Percentiles rank a stretch among this genome's conserved stretches.
Conservation (phyloP, 805 yeast genomes). For the Starmerella geochares region DNA sequence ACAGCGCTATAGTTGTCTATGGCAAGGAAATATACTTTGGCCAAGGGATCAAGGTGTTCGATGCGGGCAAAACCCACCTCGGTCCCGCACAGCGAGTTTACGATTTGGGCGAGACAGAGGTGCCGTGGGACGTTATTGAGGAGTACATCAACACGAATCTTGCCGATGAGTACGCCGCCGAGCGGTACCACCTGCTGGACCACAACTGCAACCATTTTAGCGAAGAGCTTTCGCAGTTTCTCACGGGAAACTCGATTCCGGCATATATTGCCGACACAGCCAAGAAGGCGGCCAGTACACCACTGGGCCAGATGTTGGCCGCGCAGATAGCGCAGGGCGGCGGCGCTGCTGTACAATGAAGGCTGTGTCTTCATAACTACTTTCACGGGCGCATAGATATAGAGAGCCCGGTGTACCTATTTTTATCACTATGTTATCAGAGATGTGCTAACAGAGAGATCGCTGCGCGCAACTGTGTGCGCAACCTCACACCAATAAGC, state of each 20-base stretch:
- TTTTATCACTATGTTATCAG: too few species aligned
- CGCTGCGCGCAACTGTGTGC: too few species aligned
- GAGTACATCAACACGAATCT: conserved; percentile 46
- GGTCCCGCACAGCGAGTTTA: conserved; percentile 47
- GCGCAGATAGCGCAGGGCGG: conserved; percentile 29
- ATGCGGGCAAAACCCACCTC: conserved; percentile 49
- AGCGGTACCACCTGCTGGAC: conserved; percentile 45
- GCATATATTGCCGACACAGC: conserved; percentile 45
- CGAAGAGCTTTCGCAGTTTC: conserved; percentile 46
- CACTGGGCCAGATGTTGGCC: conserved; percentile 42
- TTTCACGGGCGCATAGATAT: too few species aligned
- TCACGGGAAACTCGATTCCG: conserved; percentile 49
- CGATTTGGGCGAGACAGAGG: conserved; percentile 44
- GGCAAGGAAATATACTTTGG: conserved; percentile 53
- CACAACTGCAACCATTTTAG: conserved; percentile 64
- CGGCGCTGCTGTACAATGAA: conserved; percentile 5
- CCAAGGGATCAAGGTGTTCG: conserved; percentile 42
- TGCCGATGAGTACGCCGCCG: conserved; percentile 37
- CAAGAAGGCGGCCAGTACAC: conserved; percentile 40
- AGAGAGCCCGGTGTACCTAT: too few species aligned
- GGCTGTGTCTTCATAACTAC: too few species aligned
- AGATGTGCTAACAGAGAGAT: too few species aligned
- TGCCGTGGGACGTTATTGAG: conserved; percentile 43
- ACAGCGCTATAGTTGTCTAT: conserved; percentile 47
- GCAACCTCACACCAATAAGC: too few species aligned